phyloP scores from a whole-genome alignment of 2,329 filamentous ascomycete genomes.

The Sclerotinia nivalis region DNA sequence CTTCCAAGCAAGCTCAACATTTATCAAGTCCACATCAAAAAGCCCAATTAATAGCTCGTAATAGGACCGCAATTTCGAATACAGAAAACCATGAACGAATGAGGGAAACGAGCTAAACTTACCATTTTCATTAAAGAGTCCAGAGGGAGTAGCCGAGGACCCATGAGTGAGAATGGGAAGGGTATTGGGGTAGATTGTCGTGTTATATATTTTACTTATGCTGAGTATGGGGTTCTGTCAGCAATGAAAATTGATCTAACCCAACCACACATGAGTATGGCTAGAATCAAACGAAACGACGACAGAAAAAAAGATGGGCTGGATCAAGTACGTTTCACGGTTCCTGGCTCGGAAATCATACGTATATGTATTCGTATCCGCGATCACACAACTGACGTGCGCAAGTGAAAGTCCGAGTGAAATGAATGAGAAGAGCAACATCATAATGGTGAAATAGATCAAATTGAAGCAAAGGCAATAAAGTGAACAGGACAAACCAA shows the following conservation, averaged over 20 bases:
- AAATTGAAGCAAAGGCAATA: too few species aligned
- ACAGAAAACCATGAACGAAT: neutral
- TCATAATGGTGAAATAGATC: too few species aligned
- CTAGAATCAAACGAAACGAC: neutral
- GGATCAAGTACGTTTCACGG: neutral
- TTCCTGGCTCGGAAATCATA: neutral
- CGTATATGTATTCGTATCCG: neutral
- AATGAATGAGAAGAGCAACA: too few species aligned
- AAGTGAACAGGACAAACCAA: too few species aligned
- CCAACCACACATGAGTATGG: neutral
- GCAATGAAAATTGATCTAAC: neutral
- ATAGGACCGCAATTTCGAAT: too few species aligned
- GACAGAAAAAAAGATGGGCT: neutral
- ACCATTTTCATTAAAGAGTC: neutral
- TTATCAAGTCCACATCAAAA: neutral
- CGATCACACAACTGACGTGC: too few species aligned
- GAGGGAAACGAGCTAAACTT: neutral
- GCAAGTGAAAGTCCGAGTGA: too few species aligned
- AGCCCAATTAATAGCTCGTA: neutral
- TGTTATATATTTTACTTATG: neutral
- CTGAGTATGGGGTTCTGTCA: conserved; percentile 23
- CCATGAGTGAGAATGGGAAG: neutral
- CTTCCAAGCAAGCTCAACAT: too few species aligned
- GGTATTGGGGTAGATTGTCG: conserved; percentile 6
- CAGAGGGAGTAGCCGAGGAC: neutral